These are phyloP conservation scores for Xenosphaeropsis pyriputrescens DNA, from an alignment of 2,329 filamentous ascomycete genomes.

Conservation along the genomic window DNA sequence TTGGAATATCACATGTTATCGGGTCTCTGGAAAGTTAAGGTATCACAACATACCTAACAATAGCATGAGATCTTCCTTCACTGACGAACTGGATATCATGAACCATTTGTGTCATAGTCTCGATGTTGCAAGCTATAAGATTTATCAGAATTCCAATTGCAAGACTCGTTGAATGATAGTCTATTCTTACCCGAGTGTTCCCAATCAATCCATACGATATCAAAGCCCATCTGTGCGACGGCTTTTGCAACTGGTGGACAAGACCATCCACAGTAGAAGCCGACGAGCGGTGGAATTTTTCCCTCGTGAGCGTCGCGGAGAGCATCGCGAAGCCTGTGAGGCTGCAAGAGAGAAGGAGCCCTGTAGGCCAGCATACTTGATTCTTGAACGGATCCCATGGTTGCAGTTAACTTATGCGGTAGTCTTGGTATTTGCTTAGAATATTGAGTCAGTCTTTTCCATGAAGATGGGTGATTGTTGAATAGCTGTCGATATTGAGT, in stretches of 20 bases:
- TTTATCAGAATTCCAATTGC: no score
- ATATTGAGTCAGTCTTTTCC: no score
- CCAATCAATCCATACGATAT: constrained; percentile 31
- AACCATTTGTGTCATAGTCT: constrained; percentile 35
- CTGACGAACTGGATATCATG: constrained; percentile 31
- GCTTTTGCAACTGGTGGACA: constrained; percentile 24
- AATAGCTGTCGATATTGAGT: no score
- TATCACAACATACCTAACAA: constrained; percentile 20
- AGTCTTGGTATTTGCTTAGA: no score
- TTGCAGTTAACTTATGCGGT: no score
- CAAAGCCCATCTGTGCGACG: constrained; percentile 26
- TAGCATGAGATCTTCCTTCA: constrained; percentile 27
- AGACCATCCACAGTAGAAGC: constrained; percentile 25
- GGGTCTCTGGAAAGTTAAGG: no score
- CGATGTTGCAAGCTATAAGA: constrained; percentile 23
- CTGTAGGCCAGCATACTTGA: constrained; percentile 26
- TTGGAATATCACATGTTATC: no score
- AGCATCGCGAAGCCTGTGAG: constrained; percentile 27
- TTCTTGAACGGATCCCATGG: no score
- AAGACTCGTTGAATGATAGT: no score
- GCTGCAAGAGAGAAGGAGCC: constrained; percentile 29
- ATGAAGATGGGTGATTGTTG: no score
- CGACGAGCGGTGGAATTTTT: constrained; percentile 27
- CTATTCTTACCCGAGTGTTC: constrained; percentile 19
- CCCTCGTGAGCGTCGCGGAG: constrained; percentile 29